phyloP scores from a whole-genome alignment of 345 rosid genomes.

The Eucalyptus curtisii region DNA sequence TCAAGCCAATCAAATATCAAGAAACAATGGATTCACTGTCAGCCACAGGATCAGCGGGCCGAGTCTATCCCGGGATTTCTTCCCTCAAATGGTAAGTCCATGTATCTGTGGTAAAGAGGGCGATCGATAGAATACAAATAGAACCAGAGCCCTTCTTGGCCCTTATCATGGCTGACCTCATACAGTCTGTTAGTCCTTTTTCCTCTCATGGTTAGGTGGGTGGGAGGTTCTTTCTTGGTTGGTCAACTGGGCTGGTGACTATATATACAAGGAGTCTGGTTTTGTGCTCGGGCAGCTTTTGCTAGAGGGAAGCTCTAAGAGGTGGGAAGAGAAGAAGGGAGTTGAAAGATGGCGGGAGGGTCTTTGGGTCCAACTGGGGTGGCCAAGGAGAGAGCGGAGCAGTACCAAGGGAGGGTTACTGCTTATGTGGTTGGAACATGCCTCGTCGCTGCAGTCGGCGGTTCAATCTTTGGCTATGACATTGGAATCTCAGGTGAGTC shows the following conservation, averaged over 20 bases:
- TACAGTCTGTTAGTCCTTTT: not conserved
- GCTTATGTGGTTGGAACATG: conserved; percentile 55
- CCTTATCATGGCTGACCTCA: not conserved
- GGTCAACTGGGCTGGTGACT: not conserved
- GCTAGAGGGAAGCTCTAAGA: not conserved
- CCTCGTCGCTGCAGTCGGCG: conserved; percentile 73
- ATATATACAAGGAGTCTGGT: not conserved
- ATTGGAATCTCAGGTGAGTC: conserved; percentile 73
- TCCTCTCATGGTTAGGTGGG: not conserved
- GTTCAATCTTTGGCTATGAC: conserved; percentile 87
- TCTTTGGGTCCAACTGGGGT: conserved; percentile 62
- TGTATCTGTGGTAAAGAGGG: not conserved
- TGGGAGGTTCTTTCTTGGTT: not conserved
- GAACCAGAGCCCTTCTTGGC: not conserved
- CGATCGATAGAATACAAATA: not conserved
- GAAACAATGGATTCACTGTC: not conserved
- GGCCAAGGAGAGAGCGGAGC: conserved; percentile 76
- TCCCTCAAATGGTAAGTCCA: not conserved
- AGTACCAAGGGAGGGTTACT: conserved; percentile 71
- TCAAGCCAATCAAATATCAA: not conserved
- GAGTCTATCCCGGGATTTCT: not conserved
- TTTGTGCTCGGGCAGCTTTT: not conserved
- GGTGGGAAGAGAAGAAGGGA: not conserved
- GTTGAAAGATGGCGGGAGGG: conserved; percentile 63
- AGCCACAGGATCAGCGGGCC: not conserved